These are phyloP conservation scores for Leersia perrieri DNA, from an alignment of 176 grass and related monocot species.

Conservation along the genomic window DNA sequence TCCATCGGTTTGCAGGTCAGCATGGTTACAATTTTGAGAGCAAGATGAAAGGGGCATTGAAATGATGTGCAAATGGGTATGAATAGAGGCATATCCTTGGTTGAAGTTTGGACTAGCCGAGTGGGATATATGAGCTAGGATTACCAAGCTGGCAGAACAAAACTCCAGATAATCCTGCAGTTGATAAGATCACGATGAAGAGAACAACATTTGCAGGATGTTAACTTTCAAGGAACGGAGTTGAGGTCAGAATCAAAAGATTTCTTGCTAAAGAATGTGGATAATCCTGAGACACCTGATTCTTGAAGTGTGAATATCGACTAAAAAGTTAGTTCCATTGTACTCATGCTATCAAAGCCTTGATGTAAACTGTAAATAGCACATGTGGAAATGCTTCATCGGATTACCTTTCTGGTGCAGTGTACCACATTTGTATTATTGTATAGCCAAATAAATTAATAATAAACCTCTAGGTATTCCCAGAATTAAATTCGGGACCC, in stretches of 20 bases:
- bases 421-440: neutral
- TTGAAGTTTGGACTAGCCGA: slow-evolving; percentile 2
- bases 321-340: neutral
- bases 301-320: neutral
- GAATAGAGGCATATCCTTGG: slow-evolving; percentile 13
- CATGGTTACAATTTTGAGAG: slow-evolving; percentile 48
- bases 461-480: neutral
- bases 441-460: neutral
- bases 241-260: neutral
- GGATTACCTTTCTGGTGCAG: neutral
- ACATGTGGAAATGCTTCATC: neutral
- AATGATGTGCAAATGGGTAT: slow-evolving; percentile 30
- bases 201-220: neutral
- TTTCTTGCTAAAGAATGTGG: neutral
- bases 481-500: neutral
- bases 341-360: neutral
- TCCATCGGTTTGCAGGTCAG: slow-evolving; percentile 55
- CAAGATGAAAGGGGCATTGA: slow-evolving; percentile 52
- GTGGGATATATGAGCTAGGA: neutral
- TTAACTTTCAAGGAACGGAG: neutral
- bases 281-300: neutral
- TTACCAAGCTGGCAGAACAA: neutral
- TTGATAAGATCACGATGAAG: neutral
- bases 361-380: slow-evolving; percentile 8
- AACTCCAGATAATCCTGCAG: neutral